A percentile compares a stretch with the other conserved stretches of the same genome.
Evolutionary conservation across 1,284 basidiomycete genomes (phyloP).

Genomic region (Anthracocystis setariae): DNA sequence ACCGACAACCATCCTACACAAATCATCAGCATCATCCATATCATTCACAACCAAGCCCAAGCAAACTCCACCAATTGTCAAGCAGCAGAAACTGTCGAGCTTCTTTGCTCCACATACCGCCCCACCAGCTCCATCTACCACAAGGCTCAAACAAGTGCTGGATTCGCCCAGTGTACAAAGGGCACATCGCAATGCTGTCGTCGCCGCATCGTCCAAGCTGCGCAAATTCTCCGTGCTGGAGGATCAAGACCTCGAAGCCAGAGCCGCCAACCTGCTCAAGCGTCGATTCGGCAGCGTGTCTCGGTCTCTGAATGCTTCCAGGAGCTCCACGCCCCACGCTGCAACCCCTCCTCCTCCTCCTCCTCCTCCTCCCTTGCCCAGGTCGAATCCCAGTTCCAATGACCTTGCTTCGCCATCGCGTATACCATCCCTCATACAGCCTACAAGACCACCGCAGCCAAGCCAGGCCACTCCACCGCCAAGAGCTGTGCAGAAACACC

Average conservation of each 20-base stretch:
- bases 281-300: constrained; percentile 38
- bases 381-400: neutral
- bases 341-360: constrained; percentile 6
- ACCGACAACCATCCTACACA: constrained; percentile 6
- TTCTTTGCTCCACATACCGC: constrained; percentile 38
- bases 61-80: constrained; percentile 4
- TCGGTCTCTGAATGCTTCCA: constrained; percentile 20
- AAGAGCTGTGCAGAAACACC: neutral
- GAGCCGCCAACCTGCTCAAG: constrained; percentile 28
- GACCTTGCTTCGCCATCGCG: neutral
- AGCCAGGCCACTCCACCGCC: neutral
- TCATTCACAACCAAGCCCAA: neutral
- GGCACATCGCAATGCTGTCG: constrained; percentile 3
- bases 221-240: neutral
- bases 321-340: constrained; percentile 10
- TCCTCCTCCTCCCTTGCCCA: constrained; percentile 2
- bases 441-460: neutral
- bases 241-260: constrained; percentile 31
- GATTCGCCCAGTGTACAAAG: constrained; percentile 19
- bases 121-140: constrained; percentile 8
- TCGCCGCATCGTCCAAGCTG: neutral
- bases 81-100: constrained; percentile 32
- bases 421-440: neutral
- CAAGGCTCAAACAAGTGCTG: neutral
- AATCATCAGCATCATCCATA: neutral